Evolutionary conservation across 164 flowering plant genomes (phyloP).

Genomic region (Saururus chinensis): DNA sequence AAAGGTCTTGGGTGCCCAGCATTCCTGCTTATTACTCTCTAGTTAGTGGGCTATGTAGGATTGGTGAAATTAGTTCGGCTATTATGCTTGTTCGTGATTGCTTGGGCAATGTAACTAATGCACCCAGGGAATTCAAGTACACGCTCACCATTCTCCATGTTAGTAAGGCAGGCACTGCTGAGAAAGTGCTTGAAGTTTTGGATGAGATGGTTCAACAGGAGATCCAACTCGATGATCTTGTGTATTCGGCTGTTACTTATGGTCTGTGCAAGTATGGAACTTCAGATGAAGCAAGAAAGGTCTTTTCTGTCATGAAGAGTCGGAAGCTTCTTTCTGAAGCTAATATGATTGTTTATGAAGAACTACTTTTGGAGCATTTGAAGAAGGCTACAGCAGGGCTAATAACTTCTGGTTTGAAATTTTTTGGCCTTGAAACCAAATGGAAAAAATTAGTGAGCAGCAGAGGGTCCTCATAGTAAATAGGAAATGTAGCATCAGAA

Average conservation of each 20-base stretch:
- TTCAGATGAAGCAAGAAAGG: conserved; percentile 72
- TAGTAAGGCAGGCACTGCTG: conserved; percentile 49
- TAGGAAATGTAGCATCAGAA: not conserved
- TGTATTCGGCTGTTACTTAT: conserved; percentile 55
- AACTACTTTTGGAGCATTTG: conserved; percentile 67
- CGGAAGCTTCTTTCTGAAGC: conserved; percentile 61
- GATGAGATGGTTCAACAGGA: conserved; percentile 78
- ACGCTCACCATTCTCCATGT: conserved; percentile 55
- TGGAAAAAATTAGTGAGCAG: conserved; percentile 45
- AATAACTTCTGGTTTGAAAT: conserved; percentile 63
- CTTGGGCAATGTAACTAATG: conserved; percentile 51
- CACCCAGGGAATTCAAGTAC: conserved; percentile 84
- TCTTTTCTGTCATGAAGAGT: conserved; percentile 43
- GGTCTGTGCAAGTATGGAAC: conserved; percentile 83
- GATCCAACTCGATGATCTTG: conserved; percentile 35
- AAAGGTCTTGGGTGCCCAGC: conserved; percentile 48
- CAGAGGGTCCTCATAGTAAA: conserved; percentile 22
- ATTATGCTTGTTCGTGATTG: conserved; percentile 78
- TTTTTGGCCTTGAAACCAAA: conserved; percentile 68
- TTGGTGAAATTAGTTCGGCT: conserved; percentile 69
- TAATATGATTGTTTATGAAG: conserved; percentile 57
- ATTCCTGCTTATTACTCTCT: conserved; percentile 58
- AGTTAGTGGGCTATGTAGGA: conserved; percentile 63
- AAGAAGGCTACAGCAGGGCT: conserved; percentile 70
- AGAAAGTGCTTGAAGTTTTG: conserved; percentile 62